phyloP scores from a whole-genome alignment of 768 basidiomycete genomes.

The Dentipellis sp. region DNA sequence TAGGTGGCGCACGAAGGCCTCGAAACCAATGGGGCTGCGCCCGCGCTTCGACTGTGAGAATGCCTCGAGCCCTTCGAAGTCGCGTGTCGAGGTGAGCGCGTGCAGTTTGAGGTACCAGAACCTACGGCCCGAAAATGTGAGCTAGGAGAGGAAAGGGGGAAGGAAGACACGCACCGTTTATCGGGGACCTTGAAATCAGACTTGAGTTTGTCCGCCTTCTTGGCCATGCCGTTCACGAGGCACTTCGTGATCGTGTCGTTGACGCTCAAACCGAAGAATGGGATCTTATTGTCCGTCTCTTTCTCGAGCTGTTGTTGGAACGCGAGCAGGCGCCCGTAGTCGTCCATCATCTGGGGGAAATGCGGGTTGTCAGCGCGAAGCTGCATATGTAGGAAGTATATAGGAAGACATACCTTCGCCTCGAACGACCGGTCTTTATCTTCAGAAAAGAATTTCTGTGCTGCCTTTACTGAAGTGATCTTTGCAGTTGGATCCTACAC shows the following conservation, averaged over 20 bases:
- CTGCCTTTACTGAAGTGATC: slow-evolving; percentile 64
- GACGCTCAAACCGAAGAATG: slow-evolving; percentile 76
- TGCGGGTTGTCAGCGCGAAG: background rate
- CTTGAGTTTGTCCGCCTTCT: slow-evolving; percentile 84
- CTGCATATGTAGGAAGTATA: background rate
- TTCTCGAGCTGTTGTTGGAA: slow-evolving; percentile 84
- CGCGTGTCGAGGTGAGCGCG: slow-evolving; percentile 65
- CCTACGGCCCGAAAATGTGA: slow-evolving; percentile 28
- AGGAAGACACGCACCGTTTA: slow-evolving; percentile 55
- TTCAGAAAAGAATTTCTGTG: slow-evolving; percentile 90
- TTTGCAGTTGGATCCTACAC: slow-evolving; percentile 64
- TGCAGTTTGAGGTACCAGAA: slow-evolving; percentile 93
- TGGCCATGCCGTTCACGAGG: slow-evolving; percentile 69
- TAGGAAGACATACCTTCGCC: slow-evolving; percentile 55
- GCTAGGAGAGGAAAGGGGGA: background rate
- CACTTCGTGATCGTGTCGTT: slow-evolving; percentile 81
- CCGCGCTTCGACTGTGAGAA: slow-evolving; percentile 76
- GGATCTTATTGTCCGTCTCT: slow-evolving; percentile 69
- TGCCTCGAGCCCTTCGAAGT: slow-evolving; percentile 79
- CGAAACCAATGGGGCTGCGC: slow-evolving; percentile 86
- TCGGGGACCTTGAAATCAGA: slow-evolving; percentile 91
- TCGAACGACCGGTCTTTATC: slow-evolving; percentile 90
- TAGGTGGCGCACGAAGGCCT: slow-evolving; percentile 77
- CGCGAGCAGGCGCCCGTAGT: slow-evolving; percentile 63
- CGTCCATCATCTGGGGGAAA: slow-evolving; percentile 79